Conservation (phyloP, 805 yeast species). For the Kodamaea kaohsiungensis region DNA sequence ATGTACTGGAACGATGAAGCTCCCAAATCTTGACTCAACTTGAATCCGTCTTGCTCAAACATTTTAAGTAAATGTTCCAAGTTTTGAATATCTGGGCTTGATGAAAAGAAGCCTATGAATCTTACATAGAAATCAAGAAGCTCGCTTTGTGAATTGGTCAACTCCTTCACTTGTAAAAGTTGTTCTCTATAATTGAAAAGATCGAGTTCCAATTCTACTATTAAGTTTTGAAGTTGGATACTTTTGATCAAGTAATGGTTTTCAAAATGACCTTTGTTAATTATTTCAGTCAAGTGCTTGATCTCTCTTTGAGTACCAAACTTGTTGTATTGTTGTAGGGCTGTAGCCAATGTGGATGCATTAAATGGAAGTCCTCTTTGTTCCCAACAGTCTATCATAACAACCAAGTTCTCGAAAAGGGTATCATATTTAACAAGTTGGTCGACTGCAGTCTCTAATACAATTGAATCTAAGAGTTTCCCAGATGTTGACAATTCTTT, state of each 20-base stretch:
- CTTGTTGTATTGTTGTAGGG: constrained; percentile 30
- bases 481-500: constrained; percentile 23
- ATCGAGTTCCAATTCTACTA: constrained; percentile 26
- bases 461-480: constrained; percentile 22
- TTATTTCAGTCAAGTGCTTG: constrained; percentile 18
- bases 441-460: constrained; percentile 28
- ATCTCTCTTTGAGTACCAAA: constrained; percentile 32
- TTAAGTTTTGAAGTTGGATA: constrained; percentile 24
- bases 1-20: constrained; percentile 29
- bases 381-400: constrained; percentile 29
- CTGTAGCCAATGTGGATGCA: constrained; percentile 25
- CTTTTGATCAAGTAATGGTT: constrained; percentile 26
- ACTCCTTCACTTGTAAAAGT: constrained; percentile 19
- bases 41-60: constrained; percentile 27
- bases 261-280: constrained; percentile 20
- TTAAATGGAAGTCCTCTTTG: constrained; percentile 22
- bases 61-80: constrained; percentile 9
- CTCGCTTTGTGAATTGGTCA: constrained; percentile 17
- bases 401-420: constrained; percentile 30
- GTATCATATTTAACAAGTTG: constrained; percentile 29
- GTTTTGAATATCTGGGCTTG: constrained; percentile 3
- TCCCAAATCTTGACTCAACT: constrained; percentile 23
- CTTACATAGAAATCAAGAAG: constrained; percentile 28
- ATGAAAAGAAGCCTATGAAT: constrained; percentile 27
- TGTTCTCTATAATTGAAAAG: constrained; percentile 26